These are phyloP conservation scores for Leptosphaerulina australis DNA, from an alignment of 2,329 filamentous ascomycete genomes.

Conservation along the genomic window DNA sequence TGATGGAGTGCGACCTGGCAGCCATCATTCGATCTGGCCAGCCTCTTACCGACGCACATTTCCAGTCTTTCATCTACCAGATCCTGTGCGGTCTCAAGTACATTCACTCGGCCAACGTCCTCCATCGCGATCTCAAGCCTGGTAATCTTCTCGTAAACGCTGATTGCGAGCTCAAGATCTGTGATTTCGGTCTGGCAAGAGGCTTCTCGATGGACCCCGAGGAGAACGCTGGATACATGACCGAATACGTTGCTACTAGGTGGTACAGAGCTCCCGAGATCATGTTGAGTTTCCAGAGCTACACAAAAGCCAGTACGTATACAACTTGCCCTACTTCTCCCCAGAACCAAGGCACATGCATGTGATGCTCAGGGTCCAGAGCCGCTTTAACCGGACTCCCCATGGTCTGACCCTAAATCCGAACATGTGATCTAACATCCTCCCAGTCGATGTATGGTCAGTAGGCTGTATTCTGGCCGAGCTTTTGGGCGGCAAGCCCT, in stretches of 20 bases:
- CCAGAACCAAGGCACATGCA: background rate
- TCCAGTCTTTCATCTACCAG: constrained; percentile 99
- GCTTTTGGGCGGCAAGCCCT: constrained; percentile 91
- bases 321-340: background rate
- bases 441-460: constrained; percentile 94
- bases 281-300: constrained; percentile 99
- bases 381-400: constrained; percentile 5
- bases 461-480: constrained; percentile 98
- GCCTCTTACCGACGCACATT: constrained; percentile 95
- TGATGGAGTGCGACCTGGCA: constrained; percentile 98
- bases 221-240: constrained; percentile 99
- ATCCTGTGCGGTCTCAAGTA: constrained; percentile 99
- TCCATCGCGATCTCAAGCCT: constrained; percentile 96
- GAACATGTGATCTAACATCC: constrained; percentile 28
- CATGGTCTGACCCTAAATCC: background rate
- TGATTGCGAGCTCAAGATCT: constrained; percentile 99
- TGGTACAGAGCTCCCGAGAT: constrained; percentile 99
- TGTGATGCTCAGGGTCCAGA: constrained; percentile 4
- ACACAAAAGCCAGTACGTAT: constrained; percentile 97
- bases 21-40: constrained; percentile 98
- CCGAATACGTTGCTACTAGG: constrained; percentile 96
- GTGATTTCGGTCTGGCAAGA: constrained; percentile 94
- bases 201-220: constrained; percentile 97
- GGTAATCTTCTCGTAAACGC: constrained; percentile 97
- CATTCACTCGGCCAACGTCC: constrained; percentile 96